Evolutionary conservation across 192 early-diverging fungal genomes (phyloP).

Genomic region (Gaertneriomyces semiglobifer): DNA sequence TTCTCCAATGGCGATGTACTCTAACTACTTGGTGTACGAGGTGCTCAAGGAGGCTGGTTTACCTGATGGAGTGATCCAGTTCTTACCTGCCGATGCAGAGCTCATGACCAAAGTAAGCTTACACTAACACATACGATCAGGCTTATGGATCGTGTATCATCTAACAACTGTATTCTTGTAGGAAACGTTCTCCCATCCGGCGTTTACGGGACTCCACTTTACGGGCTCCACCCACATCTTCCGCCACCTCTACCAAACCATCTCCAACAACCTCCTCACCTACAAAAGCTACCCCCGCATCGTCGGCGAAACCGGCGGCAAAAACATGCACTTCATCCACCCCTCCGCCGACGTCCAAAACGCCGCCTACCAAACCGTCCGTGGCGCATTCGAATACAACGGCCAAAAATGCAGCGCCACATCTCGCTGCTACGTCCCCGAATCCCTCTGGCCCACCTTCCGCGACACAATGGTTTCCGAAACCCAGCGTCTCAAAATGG

Average conservation of each 20-base stretch:
- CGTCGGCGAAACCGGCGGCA: constrained; percentile 98
- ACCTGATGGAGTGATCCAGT: constrained; percentile 96
- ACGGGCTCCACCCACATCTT: constrained; percentile 93
- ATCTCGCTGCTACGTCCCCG: constrained; percentile 86
- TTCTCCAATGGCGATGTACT: constrained; percentile 77
- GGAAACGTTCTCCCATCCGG: constrained; percentile 76
- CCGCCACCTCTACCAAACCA: constrained; percentile 87
- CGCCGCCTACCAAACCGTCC: constrained; percentile 86
- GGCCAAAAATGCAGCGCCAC: constrained; percentile 99
- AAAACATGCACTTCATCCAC: constrained; percentile 97
- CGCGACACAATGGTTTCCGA: constrained; percentile 60
- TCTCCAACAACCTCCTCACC: constrained; percentile 83
- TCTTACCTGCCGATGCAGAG: constrained; percentile 86
- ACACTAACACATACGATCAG: neutral
- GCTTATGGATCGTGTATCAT: constrained; percentile 2
- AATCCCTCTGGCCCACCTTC: constrained; percentile 76
- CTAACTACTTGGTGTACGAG: constrained; percentile 87
- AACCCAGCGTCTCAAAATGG: constrained; percentile 75
- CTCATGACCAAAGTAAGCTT: constrained; percentile 62
- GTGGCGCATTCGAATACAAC: constrained; percentile 93
- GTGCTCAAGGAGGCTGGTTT: constrained; percentile 94
- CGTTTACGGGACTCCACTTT: constrained; percentile 96
- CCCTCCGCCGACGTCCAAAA: constrained; percentile 68
- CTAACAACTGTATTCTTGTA: constrained; percentile 1
- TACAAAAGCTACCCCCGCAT: constrained; percentile 95